Conservation (phyloP, 371 early-diverging fungal genomes). For the Apophysomyces sp. region DNA sequence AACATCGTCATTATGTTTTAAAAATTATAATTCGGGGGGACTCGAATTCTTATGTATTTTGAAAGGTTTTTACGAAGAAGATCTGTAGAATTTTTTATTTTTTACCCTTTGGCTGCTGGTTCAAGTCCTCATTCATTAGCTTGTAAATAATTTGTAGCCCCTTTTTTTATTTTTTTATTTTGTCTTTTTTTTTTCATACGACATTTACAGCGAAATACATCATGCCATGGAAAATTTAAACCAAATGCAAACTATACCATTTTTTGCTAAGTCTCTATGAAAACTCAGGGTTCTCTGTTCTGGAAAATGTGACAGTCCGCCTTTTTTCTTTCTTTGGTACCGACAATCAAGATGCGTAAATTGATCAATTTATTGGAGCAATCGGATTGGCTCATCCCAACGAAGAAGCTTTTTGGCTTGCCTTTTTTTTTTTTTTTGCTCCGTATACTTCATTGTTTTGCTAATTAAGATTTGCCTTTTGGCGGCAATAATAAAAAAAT, state of each 20-base stretch:
- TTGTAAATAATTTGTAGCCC: background rate
- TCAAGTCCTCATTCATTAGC: background rate
- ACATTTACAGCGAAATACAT: background rate
- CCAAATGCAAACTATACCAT: slow-evolving; percentile 1
- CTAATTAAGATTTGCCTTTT: background rate
- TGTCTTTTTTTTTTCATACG: background rate
- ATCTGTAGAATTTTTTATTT: background rate
- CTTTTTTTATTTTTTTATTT: background rate
- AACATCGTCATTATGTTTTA: background rate
- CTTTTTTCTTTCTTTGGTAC: background rate
- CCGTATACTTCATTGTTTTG: background rate
- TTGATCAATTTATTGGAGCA: background rate
- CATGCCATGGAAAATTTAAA: background rate
- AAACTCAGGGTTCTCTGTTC: background rate
- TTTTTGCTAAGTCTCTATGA: background rate
- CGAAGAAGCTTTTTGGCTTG: background rate
- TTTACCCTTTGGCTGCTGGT: background rate
- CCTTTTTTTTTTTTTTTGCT: background rate
- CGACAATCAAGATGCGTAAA: background rate
- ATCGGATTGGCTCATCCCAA: background rate
- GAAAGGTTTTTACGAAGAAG: slow-evolving; percentile 1
- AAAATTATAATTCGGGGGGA: slow-evolving; percentile 1
- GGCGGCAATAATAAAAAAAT: background rate
- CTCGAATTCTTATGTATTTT: background rate
- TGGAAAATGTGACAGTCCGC: background rate